Evolutionary conservation across 1,284 basidiomycete species (phyloP).

Genomic region (Sporisorium iseilematis-ciliati): DNA sequence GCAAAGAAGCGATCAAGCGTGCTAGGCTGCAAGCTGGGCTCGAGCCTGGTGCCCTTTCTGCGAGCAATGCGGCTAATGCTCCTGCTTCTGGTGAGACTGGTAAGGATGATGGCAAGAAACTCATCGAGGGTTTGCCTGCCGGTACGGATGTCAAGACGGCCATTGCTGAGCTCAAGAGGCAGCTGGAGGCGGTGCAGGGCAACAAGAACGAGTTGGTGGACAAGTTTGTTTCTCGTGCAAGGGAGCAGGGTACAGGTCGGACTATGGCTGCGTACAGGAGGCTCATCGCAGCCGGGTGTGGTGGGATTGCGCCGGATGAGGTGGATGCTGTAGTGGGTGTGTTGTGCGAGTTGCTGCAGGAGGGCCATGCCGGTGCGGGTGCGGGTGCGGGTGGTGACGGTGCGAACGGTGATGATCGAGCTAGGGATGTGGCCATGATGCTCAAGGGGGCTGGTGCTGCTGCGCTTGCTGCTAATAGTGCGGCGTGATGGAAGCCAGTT

Average conservation of each 20-base stretch:
- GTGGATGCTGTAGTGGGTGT: conserved; percentile 67
- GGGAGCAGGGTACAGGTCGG: conserved; percentile 63
- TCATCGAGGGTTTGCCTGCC: conserved; percentile 30
- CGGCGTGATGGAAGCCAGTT: conserved; percentile 15
- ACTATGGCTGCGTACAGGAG: conserved; percentile 67
- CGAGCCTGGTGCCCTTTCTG: conserved; percentile 34
- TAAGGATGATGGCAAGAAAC: conserved; percentile 13
- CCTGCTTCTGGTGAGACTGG: conserved; percentile 1
- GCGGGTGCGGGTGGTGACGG: conserved; percentile 18
- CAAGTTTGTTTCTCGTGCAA: conserved; percentile 48
- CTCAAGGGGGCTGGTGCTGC: conserved; percentile 51
- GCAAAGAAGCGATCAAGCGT: conserved; percentile 48
- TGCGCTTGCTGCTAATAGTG: conserved; percentile 42
- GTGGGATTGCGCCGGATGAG: conserved; percentile 64
- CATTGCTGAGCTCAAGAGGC: conserved; percentile 43
- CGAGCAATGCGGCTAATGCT: conserved; percentile 26
- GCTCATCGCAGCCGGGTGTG: conserved; percentile 66
- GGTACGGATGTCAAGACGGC: conserved; percentile 39
- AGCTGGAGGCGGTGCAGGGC: conserved; percentile 47
- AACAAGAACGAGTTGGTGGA: conserved; percentile 47
- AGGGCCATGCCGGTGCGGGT: conserved; percentile 32
- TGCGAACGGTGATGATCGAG: conserved; percentile 28
- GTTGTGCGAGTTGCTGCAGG: conserved; percentile 65
- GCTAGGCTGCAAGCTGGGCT: conserved; percentile 50
- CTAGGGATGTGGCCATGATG: conserved; percentile 50